These are phyloP conservation scores for Candida sakaeoensis DNA, from an alignment of 805 yeast species.

Conservation along the genomic window DNA sequence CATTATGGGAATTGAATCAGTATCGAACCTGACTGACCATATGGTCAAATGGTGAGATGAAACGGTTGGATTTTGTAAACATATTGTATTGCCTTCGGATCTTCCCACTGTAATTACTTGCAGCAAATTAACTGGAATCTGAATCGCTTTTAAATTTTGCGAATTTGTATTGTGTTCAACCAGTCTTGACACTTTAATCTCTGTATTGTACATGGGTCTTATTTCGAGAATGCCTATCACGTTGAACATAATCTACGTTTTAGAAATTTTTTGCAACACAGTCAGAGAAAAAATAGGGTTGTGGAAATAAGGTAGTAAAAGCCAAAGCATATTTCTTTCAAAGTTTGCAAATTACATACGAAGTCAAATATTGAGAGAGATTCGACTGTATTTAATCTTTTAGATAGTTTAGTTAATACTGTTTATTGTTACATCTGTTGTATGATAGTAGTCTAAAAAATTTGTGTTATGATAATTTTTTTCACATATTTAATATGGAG, in stretches of 20 bases:
- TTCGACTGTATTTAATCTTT: too few relatives aligned
- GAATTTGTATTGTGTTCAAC: background rate
- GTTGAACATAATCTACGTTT: background rate
- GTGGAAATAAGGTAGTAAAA: too few relatives aligned
- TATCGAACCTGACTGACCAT: constrained; percentile 51
- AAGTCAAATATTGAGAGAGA: too few relatives aligned
- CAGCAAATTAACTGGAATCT: constrained; percentile 22
- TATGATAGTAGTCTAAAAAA: too few relatives aligned
- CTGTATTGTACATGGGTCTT: background rate
- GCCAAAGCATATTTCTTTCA: too few relatives aligned
- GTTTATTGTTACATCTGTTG: too few relatives aligned
- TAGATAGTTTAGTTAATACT: too few relatives aligned
- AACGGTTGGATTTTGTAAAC: constrained; percentile 33
- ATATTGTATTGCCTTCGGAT: constrained; percentile 24
- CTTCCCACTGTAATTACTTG: constrained; percentile 44
- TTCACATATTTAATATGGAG: too few relatives aligned
- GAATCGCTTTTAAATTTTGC: background rate
- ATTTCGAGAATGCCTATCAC: background rate
- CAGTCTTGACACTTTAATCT: background rate
- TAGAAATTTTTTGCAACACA: background rate
- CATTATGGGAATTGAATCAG: constrained; percentile 40
- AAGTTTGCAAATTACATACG: too few relatives aligned
- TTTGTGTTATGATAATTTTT: too few relatives aligned
- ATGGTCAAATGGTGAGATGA: constrained; percentile 47
- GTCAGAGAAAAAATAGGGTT: too few relatives aligned